These are phyloP conservation scores for Santalum album DNA, from an alignment of 164 flowering plant genomes.

Conservation along the genomic window DNA sequence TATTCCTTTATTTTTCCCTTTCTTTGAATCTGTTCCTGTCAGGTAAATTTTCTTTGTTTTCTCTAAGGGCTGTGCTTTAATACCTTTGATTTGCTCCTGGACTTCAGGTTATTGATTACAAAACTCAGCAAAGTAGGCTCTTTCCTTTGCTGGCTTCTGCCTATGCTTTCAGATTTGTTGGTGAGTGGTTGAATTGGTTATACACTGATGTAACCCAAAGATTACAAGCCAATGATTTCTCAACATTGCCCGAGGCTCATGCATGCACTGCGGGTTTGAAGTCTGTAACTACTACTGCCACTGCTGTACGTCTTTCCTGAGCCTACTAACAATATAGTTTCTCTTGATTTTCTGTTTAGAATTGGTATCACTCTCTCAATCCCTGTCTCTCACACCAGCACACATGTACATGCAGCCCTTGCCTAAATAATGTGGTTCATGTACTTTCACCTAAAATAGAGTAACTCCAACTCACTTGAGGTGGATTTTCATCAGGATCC, in stretches of 20 bases:
- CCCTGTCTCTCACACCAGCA: too few relatives aligned
- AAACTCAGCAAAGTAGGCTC: constrained; percentile 95
- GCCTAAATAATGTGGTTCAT: too few relatives aligned
- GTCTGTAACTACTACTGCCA: constrained; percentile 82
- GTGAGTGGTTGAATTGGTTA: constrained; percentile 93
- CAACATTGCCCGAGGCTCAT: constrained; percentile 97
- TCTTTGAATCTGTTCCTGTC: not conserved
- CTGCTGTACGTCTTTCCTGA: constrained; percentile 60
- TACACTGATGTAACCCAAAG: constrained; percentile 87
- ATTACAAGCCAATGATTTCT: constrained; percentile 78
- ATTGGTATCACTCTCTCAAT: too few relatives aligned
- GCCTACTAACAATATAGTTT: not conserved
- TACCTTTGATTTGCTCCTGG: not conserved
- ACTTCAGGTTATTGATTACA: constrained; percentile 89
- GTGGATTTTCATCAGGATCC: too few relatives aligned
- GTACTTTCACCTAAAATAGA: too few relatives aligned
- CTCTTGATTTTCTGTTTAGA: not conserved
- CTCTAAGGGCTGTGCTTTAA: not conserved
- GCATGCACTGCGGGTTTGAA: constrained; percentile 99
- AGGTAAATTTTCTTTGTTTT: too few relatives aligned
- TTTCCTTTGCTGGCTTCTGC: constrained; percentile 97
- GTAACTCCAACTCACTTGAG: too few relatives aligned
- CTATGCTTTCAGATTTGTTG: constrained; percentile 92
- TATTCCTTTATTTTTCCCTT: too few relatives aligned
- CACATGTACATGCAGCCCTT: too few relatives aligned